Evolutionary conservation across 1,284 basidiomycete genomes (phyloP).

Genomic region (Gomphus bonarii): DNA sequence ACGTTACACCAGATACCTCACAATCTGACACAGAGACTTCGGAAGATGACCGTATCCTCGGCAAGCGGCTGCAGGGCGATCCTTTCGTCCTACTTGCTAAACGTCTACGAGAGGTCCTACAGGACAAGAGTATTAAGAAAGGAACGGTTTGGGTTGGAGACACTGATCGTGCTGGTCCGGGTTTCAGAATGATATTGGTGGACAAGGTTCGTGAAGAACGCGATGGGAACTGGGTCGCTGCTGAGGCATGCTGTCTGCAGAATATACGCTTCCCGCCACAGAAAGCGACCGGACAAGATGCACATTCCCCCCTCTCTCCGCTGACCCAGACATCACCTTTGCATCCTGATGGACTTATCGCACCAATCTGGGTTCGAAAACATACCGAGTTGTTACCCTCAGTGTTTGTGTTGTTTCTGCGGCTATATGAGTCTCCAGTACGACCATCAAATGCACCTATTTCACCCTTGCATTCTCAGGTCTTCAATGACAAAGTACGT

Average conservation of each 20-base stretch:
- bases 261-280: constrained; percentile 78
- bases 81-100: constrained; percentile 42
- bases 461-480: constrained; percentile 26
- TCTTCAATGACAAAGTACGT: constrained; percentile 1
- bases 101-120: constrained; percentile 54
- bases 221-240: neutral
- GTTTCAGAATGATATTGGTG: constrained; percentile 75
- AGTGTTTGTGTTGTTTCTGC: constrained; percentile 85
- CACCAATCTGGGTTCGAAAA: constrained; percentile 95
- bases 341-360: constrained; percentile 89
- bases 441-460: constrained; percentile 23
- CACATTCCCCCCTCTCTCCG: constrained; percentile 86
- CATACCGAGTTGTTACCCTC: constrained; percentile 86
- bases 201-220: constrained; percentile 45
- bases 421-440: constrained; percentile 58
- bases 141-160: constrained; percentile 54
- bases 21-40: constrained; percentile 20
- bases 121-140: constrained; percentile 44
- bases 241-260: constrained; percentile 20
- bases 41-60: constrained; percentile 18
- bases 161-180: constrained; percentile 37
- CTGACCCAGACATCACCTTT: constrained; percentile 81
- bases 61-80: constrained; percentile 31
- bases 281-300: constrained; percentile 52
- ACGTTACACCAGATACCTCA: constrained; percentile 20